Evolutionary conservation across 345 rosid species (phyloP).

Genomic region (Euphorbia tirucalli): DNA sequence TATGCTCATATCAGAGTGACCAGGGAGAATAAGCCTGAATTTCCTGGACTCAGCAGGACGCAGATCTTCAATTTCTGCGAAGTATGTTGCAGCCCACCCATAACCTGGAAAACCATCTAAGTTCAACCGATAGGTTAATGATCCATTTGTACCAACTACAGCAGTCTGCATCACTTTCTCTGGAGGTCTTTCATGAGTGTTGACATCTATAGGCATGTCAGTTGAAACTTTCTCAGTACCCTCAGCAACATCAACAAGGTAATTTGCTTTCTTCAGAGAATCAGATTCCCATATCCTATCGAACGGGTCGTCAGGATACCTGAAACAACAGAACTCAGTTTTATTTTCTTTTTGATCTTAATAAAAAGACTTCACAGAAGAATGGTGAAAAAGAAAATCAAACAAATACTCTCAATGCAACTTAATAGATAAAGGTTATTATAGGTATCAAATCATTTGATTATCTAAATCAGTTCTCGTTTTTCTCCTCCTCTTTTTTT

Average conservation of each 20-base stretch:
- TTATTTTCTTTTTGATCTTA: no score
- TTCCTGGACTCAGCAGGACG: conserved; percentile 67
- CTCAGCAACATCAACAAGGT: conserved; percentile 89
- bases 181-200: conserved; percentile 60
- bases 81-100: conserved; percentile 87
- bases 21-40: conserved; percentile 78
- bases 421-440: no score
- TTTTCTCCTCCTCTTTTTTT: no score
- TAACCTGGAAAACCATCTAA: conserved; percentile 89
- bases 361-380: not conserved
- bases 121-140: conserved; percentile 78
- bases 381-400: no score
- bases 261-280: conserved; percentile 69
- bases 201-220: conserved; percentile 43
- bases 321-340: no score
- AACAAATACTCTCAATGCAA: no score
- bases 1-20: conserved; percentile 67
- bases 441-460: no score
- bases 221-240: conserved; percentile 84
- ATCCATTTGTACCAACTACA: conserved; percentile 94
- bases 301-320: conserved; percentile 96
- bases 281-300: conserved; percentile 98
- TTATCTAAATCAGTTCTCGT: no score
- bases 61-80: conserved; percentile 91
- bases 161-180: conserved; percentile 98